Percentiles rank a stretch among this genome's conserved stretches.
These are phyloP conservation scores for Ilex paraguariensis DNA, from an alignment of 305 asterid genomes.

Conservation along the genomic window DNA sequence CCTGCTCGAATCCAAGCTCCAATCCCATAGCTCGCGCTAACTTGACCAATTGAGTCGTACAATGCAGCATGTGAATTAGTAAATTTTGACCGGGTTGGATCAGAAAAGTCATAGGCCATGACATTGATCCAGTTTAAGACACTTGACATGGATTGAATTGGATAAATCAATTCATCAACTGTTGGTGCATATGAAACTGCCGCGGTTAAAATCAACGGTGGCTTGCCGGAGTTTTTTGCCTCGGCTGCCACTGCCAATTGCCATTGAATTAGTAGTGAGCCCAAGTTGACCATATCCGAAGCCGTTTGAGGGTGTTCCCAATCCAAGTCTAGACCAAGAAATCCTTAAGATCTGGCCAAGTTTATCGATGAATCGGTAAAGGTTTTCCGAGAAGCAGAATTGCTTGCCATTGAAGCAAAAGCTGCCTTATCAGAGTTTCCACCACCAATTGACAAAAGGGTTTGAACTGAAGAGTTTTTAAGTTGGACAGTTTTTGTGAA, in stretches of 20 bases:
- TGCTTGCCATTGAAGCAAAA: slow-evolving; percentile 6
- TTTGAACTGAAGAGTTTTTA: too few species aligned
- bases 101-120: slow-evolving; percentile 49
- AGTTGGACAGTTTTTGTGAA: too few species aligned
- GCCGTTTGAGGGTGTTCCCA: slow-evolving; percentile 9
- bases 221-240: background rate
- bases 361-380: slow-evolving; percentile 10
- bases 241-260: background rate
- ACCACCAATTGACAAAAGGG: slow-evolving; percentile 15
- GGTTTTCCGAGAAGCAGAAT: background rate
- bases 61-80: slow-evolving; percentile 36
- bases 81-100: slow-evolving; percentile 28
- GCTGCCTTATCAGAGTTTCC: background rate
- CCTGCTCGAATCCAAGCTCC: slow-evolving; percentile 29
- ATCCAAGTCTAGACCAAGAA: slow-evolving; percentile 11
- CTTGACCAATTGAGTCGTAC: slow-evolving; percentile 22
- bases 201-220: background rate
- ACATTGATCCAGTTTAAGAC: slow-evolving; percentile 30
- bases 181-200: slow-evolving; percentile 1
- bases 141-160: slow-evolving; percentile 2
- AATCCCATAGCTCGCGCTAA: slow-evolving; percentile 34
- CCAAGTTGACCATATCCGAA: slow-evolving; percentile 4
- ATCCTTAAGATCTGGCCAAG: slow-evolving; percentile 8
- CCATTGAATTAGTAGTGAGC: slow-evolving; percentile 4
- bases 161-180: slow-evolving; percentile 5